These are phyloP conservation scores for Mycena floridula DNA, from an alignment of 768 basidiomycete genomes.

Conservation along the genomic window DNA sequence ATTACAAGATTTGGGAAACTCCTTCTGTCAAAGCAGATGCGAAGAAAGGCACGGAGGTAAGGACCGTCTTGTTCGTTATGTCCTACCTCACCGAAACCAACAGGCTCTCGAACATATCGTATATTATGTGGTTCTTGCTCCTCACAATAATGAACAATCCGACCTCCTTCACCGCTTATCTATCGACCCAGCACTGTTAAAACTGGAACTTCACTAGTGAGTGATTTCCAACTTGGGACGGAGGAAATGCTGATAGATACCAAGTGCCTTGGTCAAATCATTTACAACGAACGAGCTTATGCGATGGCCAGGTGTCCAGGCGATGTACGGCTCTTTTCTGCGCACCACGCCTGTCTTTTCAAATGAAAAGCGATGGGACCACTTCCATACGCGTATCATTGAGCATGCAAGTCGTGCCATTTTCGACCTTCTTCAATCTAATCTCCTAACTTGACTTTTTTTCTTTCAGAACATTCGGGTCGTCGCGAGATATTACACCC, in stretches of 20 bases:
- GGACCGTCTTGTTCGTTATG: slow-evolving; percentile 17
- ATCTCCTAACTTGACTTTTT: slow-evolving; percentile 2
- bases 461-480: slow-evolving; percentile 83
- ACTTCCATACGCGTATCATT: slow-evolving; percentile 90
- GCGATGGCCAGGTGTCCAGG: slow-evolving; percentile 93
- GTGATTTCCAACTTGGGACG: too few species aligned
- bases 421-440: too few species aligned
- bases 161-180: slow-evolving; percentile 92
- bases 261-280: slow-evolving; percentile 87
- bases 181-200: slow-evolving; percentile 69
- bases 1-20: slow-evolving; percentile 96
- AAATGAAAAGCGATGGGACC: slow-evolving; percentile 81
- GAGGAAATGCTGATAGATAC: too few species aligned
- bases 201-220: slow-evolving; percentile 83
- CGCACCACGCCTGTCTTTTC: slow-evolving; percentile 78
- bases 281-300: slow-evolving; percentile 91
- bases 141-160: slow-evolving; percentile 94
- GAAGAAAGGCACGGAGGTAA: slow-evolving; percentile 62
- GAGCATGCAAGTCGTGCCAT: slow-evolving; percentile 83
- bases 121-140: slow-evolving; percentile 89
- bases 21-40: slow-evolving; percentile 85
- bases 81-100: not conserved
- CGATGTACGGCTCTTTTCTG: slow-evolving; percentile 80
- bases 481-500: slow-evolving; percentile 90
- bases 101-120: slow-evolving; percentile 93